Conservation (phyloP, 2,329 filamentous ascomycete genomes). For the Colletotrichum cereale region DNA sequence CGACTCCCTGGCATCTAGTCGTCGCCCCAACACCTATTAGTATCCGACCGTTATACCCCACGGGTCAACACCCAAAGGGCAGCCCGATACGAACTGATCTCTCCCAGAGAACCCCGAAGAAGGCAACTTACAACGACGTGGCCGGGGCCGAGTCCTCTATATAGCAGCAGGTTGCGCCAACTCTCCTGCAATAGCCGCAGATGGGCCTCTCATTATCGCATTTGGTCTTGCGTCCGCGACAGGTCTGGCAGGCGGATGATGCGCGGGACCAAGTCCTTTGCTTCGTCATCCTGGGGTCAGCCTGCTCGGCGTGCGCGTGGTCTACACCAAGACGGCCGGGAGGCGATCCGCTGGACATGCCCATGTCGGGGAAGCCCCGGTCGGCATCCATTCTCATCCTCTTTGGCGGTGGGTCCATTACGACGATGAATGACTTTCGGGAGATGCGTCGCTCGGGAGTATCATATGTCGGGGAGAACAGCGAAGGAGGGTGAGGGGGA, state of each 20-base stretch:
- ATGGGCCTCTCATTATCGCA: constrained; percentile 54
- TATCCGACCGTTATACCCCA: constrained; percentile 7
- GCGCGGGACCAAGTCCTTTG: constrained; percentile 37
- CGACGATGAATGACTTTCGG: constrained; percentile 17
- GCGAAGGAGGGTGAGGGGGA: constrained; percentile 16
- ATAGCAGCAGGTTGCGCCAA: constrained; percentile 51
- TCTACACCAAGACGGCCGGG: constrained; percentile 22
- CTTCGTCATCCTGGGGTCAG: constrained; percentile 33
- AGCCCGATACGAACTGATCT: neutral
- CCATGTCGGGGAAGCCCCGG: constrained; percentile 39
- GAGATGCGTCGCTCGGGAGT: constrained; percentile 15
- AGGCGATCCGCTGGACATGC: constrained; percentile 20
- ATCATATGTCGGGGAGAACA: constrained; percentile 35
- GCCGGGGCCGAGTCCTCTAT: constrained; percentile 35
- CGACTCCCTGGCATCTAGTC: constrained; percentile 34
- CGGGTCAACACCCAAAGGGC: neutral
- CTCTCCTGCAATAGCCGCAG: constrained; percentile 51
- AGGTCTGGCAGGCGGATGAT: constrained; percentile 51
- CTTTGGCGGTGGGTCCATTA: constrained; percentile 38
- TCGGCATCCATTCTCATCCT: constrained; percentile 39
- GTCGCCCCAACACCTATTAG: constrained; percentile 12
- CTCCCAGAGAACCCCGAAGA: neutral
- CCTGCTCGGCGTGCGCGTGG: constrained; percentile 27
- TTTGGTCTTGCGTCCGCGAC: constrained; percentile 53
- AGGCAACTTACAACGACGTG: constrained; percentile 35